phyloP scores from a whole-genome alignment of 371 early-diverging fungal genomes.

The Mortierella sp. region DNA sequence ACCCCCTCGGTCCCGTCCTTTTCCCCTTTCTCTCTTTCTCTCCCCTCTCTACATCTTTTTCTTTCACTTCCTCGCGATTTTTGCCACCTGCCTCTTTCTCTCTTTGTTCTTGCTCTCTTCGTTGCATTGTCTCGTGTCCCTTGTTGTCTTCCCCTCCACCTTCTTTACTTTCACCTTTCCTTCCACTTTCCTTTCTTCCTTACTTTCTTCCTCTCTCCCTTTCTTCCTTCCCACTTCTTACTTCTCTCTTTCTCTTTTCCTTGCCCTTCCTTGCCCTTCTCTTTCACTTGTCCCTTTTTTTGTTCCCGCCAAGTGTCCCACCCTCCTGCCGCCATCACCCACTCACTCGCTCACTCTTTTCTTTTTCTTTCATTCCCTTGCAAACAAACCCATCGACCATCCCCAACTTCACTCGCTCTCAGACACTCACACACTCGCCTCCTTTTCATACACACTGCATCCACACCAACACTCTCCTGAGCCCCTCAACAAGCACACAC shows the following conservation, averaged over 20 bases:
- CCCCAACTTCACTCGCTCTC: conserved; percentile 8
- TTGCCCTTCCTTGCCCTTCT: too few relatives aligned
- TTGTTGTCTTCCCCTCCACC: not conserved
- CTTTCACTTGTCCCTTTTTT: not conserved
- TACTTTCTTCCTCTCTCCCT: not conserved
- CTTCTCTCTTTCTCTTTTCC: not conserved
- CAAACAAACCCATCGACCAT: not conserved
- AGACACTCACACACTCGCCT: not conserved
- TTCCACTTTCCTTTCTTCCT: not conserved
- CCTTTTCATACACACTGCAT: not conserved
- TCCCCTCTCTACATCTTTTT: not conserved
- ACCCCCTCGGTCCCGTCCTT: too few relatives aligned
- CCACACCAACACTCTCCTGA: not conserved
- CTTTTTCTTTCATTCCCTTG: not conserved
- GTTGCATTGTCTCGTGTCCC: not conserved
- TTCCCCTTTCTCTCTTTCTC: too few relatives aligned
- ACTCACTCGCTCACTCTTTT: not conserved
- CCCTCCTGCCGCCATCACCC: not conserved
- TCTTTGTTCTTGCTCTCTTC: not conserved
- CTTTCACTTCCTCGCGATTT: too few relatives aligned
- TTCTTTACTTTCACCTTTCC: not conserved
- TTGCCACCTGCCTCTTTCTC: not conserved
- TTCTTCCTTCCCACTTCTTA: not conserved
- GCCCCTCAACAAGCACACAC: not conserved
- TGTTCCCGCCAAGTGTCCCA: not conserved